Conservation (phyloP, 2,329 filamentous ascomycete genomes). For the Penicillium janthinellum region DNA sequence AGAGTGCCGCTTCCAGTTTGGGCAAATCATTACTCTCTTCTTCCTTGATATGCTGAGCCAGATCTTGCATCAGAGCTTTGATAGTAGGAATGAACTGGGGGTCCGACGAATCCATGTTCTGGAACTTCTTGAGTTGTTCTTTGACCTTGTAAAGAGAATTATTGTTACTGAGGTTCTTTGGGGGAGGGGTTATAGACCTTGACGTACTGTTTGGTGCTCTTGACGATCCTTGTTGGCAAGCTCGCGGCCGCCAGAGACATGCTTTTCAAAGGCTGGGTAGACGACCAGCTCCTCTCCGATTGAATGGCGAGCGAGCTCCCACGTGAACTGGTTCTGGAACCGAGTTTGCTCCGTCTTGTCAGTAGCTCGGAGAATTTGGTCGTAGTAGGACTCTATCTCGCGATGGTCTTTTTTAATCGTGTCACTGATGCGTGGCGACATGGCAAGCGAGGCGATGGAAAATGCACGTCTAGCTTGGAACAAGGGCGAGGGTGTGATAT, state of each 20-base stretch:
- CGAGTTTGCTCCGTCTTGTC: slow-evolving; percentile 38
- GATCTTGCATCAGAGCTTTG: slow-evolving; percentile 43
- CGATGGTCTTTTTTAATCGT: slow-evolving; percentile 44
- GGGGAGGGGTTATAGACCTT: not conserved
- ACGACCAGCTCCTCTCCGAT: slow-evolving; percentile 55
- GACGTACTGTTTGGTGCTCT: slow-evolving; percentile 42
- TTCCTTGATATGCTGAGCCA: slow-evolving; percentile 52
- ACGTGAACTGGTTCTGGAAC: slow-evolving; percentile 53
- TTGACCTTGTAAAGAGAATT: slow-evolving; percentile 47
- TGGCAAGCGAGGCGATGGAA: not conserved
- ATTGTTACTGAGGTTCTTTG: not conserved
- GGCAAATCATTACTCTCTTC: slow-evolving; percentile 55
- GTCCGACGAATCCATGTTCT: slow-evolving; percentile 45
- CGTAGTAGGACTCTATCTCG: slow-evolving; percentile 44
- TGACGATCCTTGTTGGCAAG: slow-evolving; percentile 52
- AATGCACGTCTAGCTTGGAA: no score
- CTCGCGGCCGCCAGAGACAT: slow-evolving; percentile 44
- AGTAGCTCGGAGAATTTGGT: slow-evolving; percentile 42
- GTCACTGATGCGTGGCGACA: slow-evolving; percentile 28
- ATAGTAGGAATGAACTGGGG: slow-evolving; percentile 47
- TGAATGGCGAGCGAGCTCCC: slow-evolving; percentile 54
- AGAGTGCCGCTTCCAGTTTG: slow-evolving; percentile 47
- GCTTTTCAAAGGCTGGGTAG: slow-evolving; percentile 55
- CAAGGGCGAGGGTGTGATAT: no score
- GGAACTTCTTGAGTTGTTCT: slow-evolving; percentile 51